Evolutionary conservation across 2,329 filamentous ascomycete species (phyloP), one percentile per base, ranked within the genome.

Genomic region (Ophidiomyces ophidiicola): DNA sequence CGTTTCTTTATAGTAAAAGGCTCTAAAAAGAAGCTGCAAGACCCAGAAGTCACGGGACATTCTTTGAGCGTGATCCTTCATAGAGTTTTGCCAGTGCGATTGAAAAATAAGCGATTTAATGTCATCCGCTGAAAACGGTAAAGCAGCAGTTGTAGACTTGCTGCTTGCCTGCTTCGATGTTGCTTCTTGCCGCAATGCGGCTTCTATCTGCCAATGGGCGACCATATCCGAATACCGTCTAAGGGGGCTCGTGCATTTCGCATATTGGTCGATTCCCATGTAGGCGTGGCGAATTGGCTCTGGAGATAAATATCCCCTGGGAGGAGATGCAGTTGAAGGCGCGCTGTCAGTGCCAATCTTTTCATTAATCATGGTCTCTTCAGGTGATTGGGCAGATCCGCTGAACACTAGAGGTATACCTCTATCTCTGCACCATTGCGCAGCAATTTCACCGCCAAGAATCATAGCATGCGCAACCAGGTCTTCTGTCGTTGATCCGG

Each of bases 171-270:
- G 53, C 10, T 66, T 65, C 3, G 62, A 60, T 20, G 56, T 50
- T 7, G 67, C 63, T 55, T 78, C 74, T 44, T 70, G 64, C 7
- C 71, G 69, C 28, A 80, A 48, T 1, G 71, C 73, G 5, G 74
- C 70, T 59, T 78, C 74, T 32, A 78, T 75, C 47, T 80, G 75
- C 66, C 76, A 79, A 51, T 78, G 74, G 7, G 66, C 60, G 32
- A 79, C 62, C 52, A 79, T 65, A 53, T 80, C 76, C 32, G 62
- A 64, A 53, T 71, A 78, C 25, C 75, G 66, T 36, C 76, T 69
- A 15, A 80, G 61, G 1, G 76, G 76, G 49, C 70, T 76, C 0
- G 75, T 79, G 36, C 68, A 66, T 55, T 73, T 76, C 43, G 67
- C 55, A 49, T 78, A 78, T 18, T 63, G 53, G 19, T 66, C 56